These are phyloP conservation scores for Allomyces arbusculus DNA, from an alignment of 192 early-diverging fungal genomes.

Conservation along the genomic window DNA sequence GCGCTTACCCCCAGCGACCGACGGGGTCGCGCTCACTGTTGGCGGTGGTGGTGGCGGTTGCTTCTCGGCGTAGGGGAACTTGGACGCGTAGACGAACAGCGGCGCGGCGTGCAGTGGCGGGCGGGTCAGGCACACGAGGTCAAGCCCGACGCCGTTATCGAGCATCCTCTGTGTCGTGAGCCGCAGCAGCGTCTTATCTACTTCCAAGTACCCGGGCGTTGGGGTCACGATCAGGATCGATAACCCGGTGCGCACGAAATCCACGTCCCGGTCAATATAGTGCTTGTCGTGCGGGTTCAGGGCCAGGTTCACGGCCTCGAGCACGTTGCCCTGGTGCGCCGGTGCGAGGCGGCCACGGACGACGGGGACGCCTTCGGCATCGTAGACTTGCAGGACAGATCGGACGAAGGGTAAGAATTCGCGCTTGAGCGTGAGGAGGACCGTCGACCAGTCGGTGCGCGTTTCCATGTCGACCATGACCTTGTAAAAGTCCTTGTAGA, in stretches of 20 bases:
- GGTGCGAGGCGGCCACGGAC: constrained; percentile 60
- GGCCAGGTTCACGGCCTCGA: constrained; percentile 90
- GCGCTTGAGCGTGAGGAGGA: constrained; percentile 39
- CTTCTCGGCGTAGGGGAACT: constrained; percentile 1
- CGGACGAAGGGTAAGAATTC: constrained; percentile 55
- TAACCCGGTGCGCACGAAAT: constrained; percentile 71
- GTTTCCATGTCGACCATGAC: constrained; percentile 87
- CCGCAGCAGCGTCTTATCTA: constrained; percentile 61
- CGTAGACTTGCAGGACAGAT: constrained; percentile 34
- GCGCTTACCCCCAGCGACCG: neutral
- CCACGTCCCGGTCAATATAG: constrained; percentile 62
- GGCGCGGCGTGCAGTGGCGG: constrained; percentile 76
- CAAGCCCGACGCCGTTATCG: constrained; percentile 71
- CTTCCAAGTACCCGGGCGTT: constrained; percentile 73
- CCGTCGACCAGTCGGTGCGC: constrained; percentile 47
- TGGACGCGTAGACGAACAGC: constrained; percentile 58
- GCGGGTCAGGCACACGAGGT: constrained; percentile 75
- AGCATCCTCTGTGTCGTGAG: constrained; percentile 89
- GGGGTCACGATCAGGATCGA: constrained; percentile 77
- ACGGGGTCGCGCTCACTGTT: neutral
- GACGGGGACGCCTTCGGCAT: constrained; percentile 19
- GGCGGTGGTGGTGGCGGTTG: too few species aligned
- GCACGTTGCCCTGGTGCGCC: constrained; percentile 78
- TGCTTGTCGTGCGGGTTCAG: constrained; percentile 87
- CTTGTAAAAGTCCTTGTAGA: constrained; percentile 82